Percentiles rank a stretch among this genome's conserved stretches.
Conservation (phyloP, 768 basidiomycete species). For the Cyathus striatus region DNA sequence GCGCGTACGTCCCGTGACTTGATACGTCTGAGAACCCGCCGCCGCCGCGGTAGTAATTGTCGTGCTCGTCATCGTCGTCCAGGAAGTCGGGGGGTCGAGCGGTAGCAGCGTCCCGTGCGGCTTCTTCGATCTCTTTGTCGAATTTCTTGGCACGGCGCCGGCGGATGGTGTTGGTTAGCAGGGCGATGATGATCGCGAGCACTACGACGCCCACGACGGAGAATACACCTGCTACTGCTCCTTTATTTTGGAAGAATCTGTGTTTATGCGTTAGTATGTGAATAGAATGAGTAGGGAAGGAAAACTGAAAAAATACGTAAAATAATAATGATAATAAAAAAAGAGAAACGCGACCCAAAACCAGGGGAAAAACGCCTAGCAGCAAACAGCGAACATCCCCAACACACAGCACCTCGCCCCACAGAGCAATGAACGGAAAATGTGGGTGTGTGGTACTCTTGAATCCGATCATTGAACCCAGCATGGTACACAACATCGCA, state of each 20-base stretch:
- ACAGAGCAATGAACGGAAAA: too few relatives aligned
- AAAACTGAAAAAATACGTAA: too few relatives aligned
- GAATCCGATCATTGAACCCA: too few relatives aligned
- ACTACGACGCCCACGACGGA: constrained; percentile 63
- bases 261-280: too few relatives aligned
- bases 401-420: too few relatives aligned
- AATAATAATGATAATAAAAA: too few relatives aligned
- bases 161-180: constrained; percentile 48
- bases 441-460: too few relatives aligned
- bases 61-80: constrained; percentile 42
- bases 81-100: constrained; percentile 51
- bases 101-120: constrained; percentile 58
- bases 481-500: too few relatives aligned
- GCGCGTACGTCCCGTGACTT: constrained; percentile 11
- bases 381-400: too few relatives aligned
- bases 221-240: constrained; percentile 70
- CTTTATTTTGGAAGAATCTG: constrained; percentile 71
- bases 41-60: constrained; percentile 20
- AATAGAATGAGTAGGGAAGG: too few relatives aligned
- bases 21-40: constrained; percentile 4
- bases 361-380: too few relatives aligned
- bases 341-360: too few relatives aligned
- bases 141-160: constrained; percentile 60
- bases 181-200: constrained; percentile 41
- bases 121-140: constrained; percentile 71